Evolutionary conservation across 805 yeast genomes (phyloP).

Genomic region (Candida ficus): DNA sequence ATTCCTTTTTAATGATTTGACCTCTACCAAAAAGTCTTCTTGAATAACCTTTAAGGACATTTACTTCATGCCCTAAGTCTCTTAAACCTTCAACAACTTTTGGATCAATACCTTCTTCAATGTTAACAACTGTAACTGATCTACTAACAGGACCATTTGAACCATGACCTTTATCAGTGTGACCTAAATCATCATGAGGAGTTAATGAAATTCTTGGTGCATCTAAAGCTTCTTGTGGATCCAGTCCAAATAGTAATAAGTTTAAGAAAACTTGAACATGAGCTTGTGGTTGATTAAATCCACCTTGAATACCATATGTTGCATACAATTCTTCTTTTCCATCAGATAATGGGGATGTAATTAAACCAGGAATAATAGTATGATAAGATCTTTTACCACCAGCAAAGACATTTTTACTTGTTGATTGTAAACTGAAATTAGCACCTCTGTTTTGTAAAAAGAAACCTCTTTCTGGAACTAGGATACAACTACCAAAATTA

Average conservation of each 20-base stretch:
- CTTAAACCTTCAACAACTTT: constrained; percentile 42
- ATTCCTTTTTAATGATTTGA: constrained; percentile 56
- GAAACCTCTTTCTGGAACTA: constrained; percentile 63
- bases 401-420: constrained; percentile 54
- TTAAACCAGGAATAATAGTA: constrained; percentile 79
- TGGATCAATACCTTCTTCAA: constrained; percentile 60
- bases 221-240: constrained; percentile 72
- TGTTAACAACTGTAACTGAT: constrained; percentile 49
- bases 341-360: constrained; percentile 40
- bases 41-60: constrained; percentile 34
- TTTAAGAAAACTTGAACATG: constrained; percentile 75
- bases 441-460: constrained; percentile 72
- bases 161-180: constrained; percentile 51
- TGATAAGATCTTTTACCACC: constrained; percentile 76
- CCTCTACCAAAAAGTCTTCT: constrained; percentile 61
- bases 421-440: constrained; percentile 59
- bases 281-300: constrained; percentile 82
- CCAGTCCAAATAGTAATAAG: constrained; percentile 52
- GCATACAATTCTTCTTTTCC: constrained; percentile 50
- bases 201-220: constrained; percentile 66
- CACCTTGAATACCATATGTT: constrained; percentile 81
- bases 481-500: constrained; percentile 64
- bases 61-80: constrained; percentile 53
- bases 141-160: constrained; percentile 61
- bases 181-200: constrained; percentile 40